phyloP scores from a whole-genome alignment of 176 grass and related monocot genomes.

The Oryza coarctata region DNA sequence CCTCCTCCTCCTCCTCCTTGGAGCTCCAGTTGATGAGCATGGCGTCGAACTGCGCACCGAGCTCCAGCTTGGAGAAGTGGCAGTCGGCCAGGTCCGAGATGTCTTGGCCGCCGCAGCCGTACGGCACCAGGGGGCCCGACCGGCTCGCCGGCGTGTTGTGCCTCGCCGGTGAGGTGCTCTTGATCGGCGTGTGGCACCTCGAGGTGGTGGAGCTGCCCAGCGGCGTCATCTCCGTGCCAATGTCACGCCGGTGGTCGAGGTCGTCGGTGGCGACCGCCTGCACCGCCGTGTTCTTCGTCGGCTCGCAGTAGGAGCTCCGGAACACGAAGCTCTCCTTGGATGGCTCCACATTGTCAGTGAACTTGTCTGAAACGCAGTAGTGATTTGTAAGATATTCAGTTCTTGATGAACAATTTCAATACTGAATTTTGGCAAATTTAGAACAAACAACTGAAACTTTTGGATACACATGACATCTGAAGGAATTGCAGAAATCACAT shows the following conservation, averaged over 20 bases:
- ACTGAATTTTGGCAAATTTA: not conserved
- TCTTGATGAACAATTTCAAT: not conserved
- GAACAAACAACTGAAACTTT: not conserved
- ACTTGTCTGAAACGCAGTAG: slow-evolving; percentile 66
- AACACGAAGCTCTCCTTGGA: slow-evolving; percentile 75
- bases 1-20: slow-evolving; percentile 91
- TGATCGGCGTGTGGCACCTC: slow-evolving; percentile 64
- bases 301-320: slow-evolving; percentile 49
- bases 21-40: slow-evolving; percentile 75
- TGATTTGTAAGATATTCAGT: not conserved
- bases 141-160: slow-evolving; percentile 86
- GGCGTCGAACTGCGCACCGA: slow-evolving; percentile 69
- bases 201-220: slow-evolving; percentile 60
- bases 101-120: slow-evolving; percentile 32
- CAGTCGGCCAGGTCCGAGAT: slow-evolving; percentile 69
- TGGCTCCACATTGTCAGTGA: slow-evolving; percentile 74
- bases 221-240: slow-evolving; percentile 74
- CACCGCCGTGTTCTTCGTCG: slow-evolving; percentile 9
- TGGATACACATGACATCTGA: not conserved
- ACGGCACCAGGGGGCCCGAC: slow-evolving; percentile 75
- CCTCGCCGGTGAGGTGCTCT: slow-evolving; percentile 71
- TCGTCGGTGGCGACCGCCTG: not conserved
- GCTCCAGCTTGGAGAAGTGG: slow-evolving; percentile 85
- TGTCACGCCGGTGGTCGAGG: slow-evolving; percentile 41
- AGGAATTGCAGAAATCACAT: not conserved